Conservation (phyloP, 305 asterid species). For the Solanum aculeatissimum region DNA sequence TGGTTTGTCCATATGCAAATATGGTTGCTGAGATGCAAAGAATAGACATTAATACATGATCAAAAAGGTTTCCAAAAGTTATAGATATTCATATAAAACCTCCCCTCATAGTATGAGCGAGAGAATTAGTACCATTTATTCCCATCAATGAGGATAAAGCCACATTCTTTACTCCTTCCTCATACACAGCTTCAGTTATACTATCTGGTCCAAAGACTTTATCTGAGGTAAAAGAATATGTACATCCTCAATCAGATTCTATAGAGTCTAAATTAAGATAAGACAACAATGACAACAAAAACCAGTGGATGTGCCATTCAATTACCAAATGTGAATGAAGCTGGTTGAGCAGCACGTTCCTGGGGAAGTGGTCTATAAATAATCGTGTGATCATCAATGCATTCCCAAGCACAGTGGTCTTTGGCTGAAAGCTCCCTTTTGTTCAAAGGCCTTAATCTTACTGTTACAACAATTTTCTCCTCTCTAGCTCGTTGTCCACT, state of each 20-base stretch:
- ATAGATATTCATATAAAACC: neutral
- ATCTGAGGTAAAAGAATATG: slow-evolving; percentile 29
- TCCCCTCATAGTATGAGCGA: neutral
- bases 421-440: slow-evolving; percentile 69
- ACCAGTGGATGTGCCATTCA: neutral
- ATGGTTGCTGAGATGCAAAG: slow-evolving; percentile 62
- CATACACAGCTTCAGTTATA: slow-evolving; percentile 66
- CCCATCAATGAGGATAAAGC: slow-evolving; percentile 96
- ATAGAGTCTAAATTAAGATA: neutral
- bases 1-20: slow-evolving; percentile 96
- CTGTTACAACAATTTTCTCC: slow-evolving; percentile 90
- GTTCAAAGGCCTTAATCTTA: slow-evolving; percentile 81
- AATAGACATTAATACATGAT: neutral
- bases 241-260: neutral
- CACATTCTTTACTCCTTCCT: slow-evolving; percentile 88
- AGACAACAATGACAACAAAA: neutral
- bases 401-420: slow-evolving; percentile 82
- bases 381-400: slow-evolving; percentile 70
- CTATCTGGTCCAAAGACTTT: slow-evolving; percentile 78
- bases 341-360: slow-evolving; percentile 46
- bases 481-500: slow-evolving; percentile 56
- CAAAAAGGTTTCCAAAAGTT: neutral
- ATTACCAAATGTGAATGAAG: slow-evolving; percentile 73
- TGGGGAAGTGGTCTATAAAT: slow-evolving; percentile 44
- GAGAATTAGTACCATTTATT: slow-evolving; percentile 56